Evolutionary conservation across 495 filamentous ascomycete genomes (phyloP), one percentile per base, ranked within the genome.

Genomic region (Xylaria telfairii): DNA sequence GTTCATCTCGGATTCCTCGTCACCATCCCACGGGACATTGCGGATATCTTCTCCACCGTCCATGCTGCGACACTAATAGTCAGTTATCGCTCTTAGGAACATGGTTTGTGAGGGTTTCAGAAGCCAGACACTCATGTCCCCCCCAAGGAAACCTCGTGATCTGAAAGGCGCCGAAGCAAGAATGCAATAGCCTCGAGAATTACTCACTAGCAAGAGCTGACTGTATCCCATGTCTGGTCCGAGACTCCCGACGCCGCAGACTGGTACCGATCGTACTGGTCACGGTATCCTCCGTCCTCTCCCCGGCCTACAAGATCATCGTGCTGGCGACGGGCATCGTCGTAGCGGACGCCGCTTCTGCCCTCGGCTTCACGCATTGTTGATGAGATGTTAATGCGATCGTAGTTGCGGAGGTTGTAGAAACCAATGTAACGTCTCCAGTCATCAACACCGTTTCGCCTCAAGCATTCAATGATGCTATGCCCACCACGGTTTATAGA

Each of bases 331-430:
- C 90, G 85, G 17, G 93, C 93, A 26, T 88, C 83, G 60, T 92
- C 89, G 75, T 96, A 97, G 61, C 83, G 80, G 12, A 96, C 91
- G 46, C 94, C 93, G 57, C 89, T 89, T 42, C 85, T 79, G 30
- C 86, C 79, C 77, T 96, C 91, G 1, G 86, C 91, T 13, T 85
- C 78, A n/a, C 82, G 73, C 87, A 96, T 88, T 12, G 89, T 80
- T 2, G 80, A 81, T 42, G 89, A 90, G 21, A 83, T 85, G 80
- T 97, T 97, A 80, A 98, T 92, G 15, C 94, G 91, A 77, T 98
- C 95, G 78, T 96, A 97, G 78, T 90, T 97, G 51, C 95, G 89
- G 17, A 98, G 85, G 80, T 98, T 98, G 84, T 97, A 98, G 84
- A 97, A 98, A 34, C 92, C 88, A 74, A 98, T 96, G 80, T 97